These are phyloP conservation scores for Tolypocladium nubicola DNA, from an alignment of 2,329 filamentous ascomycete species.

Conservation along the genomic window DNA sequence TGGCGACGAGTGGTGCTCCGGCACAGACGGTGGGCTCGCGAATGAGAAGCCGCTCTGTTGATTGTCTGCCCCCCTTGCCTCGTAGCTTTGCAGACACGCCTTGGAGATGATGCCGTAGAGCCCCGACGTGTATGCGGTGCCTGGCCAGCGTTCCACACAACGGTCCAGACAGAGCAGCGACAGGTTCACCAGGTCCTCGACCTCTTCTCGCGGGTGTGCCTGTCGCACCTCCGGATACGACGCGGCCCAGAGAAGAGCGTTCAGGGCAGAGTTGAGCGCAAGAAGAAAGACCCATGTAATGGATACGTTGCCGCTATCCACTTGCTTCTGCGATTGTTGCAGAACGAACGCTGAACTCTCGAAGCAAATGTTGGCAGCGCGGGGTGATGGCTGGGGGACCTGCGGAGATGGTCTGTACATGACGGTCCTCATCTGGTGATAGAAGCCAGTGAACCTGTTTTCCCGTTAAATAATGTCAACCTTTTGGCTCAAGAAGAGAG, in stretches of 20 bases:
- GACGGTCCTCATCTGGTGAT: slow-evolving; percentile 81
- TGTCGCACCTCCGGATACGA: slow-evolving; percentile 78
- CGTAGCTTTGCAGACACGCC: slow-evolving; percentile 82
- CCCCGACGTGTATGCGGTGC: slow-evolving; percentile 71
- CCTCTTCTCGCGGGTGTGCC: slow-evolving; percentile 60
- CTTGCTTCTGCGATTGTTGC: slow-evolving; percentile 67
- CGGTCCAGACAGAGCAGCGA: slow-evolving; percentile 70
- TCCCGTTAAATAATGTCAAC: not conserved
- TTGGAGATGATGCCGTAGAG: slow-evolving; percentile 79
- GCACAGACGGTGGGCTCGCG: slow-evolving; percentile 20
- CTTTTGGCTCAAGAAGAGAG: not conserved
- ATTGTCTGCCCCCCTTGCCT: slow-evolving; percentile 32
- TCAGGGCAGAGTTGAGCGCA: slow-evolving; percentile 82
- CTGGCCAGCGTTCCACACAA: slow-evolving; percentile 84
- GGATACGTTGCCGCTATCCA: slow-evolving; percentile 65
- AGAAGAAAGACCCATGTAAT: slow-evolving; percentile 92
- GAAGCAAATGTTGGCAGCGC: slow-evolving; percentile 74
- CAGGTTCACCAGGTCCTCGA: slow-evolving; percentile 62
- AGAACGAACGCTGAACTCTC: slow-evolving; percentile 77
- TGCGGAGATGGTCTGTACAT: slow-evolving; percentile 88
- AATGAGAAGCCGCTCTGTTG: slow-evolving; percentile 18
- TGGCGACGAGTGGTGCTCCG: slow-evolving; percentile 20
- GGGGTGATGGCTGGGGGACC: slow-evolving; percentile 69
- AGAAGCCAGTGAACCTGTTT: slow-evolving; percentile 52
- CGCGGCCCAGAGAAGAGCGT: slow-evolving; percentile 83